These are phyloP conservation scores for Gentiana straminea DNA, from an alignment of 257 asterid genomes.

Conservation along the genomic window DNA sequence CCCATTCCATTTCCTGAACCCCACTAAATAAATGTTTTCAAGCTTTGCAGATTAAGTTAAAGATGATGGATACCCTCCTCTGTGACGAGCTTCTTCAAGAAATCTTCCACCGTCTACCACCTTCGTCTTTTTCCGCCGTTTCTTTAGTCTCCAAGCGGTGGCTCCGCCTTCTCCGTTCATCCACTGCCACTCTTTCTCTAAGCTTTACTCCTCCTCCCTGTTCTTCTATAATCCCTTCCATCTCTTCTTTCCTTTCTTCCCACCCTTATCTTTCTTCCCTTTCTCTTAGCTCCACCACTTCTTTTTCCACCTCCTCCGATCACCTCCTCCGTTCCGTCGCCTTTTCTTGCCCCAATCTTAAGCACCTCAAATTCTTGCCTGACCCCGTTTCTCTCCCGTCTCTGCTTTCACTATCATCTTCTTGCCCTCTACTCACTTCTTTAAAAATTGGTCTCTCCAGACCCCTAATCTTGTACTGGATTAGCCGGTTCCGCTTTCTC, in stretches of 20 bases:
- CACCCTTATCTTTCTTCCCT: slow-evolving; percentile 49
- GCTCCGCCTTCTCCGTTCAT: slow-evolving; percentile 58
- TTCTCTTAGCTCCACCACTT: slow-evolving; percentile 16
- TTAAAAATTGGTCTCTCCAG: slow-evolving; percentile 37
- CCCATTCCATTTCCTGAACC: too few relatives aligned
- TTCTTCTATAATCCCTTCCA: slow-evolving; percentile 13
- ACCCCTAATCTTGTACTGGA: slow-evolving; percentile 44
- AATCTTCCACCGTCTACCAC: slow-evolving; percentile 71
- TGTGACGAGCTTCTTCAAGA: slow-evolving; percentile 79
- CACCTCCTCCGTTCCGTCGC: slow-evolving; percentile 27
- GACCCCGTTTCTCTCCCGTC: slow-evolving; percentile 32
- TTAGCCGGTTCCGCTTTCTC: slow-evolving; percentile 26
- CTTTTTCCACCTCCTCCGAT: slow-evolving; percentile 15
- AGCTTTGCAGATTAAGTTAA: too few relatives aligned
- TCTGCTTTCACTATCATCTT: slow-evolving; percentile 33
- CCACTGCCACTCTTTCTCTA: slow-evolving; percentile 52
- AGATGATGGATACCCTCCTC: slow-evolving; percentile 46
- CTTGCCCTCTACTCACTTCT: slow-evolving; percentile 41
- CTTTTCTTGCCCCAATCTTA: slow-evolving; percentile 48
- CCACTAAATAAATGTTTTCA: too few relatives aligned
- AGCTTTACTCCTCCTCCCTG: slow-evolving; percentile 13
- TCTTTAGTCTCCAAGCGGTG: slow-evolving; percentile 60
- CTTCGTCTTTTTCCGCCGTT: slow-evolving; percentile 36
- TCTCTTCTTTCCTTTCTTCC: slow-evolving; percentile 36
- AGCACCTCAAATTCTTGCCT: slow-evolving; percentile 25